Conservation (phyloP, 257 asterid genomes). For the Solanum appendiculatum region DNA sequence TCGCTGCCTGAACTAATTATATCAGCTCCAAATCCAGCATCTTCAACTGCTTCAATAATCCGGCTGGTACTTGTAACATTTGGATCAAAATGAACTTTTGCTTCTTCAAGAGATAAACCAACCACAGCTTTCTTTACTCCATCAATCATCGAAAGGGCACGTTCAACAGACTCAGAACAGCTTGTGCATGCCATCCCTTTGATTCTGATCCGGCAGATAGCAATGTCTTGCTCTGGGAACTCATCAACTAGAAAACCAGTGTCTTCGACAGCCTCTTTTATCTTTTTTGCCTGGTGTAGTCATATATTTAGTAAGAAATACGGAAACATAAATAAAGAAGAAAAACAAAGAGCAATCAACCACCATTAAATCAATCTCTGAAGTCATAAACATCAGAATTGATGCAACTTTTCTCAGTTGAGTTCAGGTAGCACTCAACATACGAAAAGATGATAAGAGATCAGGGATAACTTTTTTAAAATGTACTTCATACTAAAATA, state of each 20-base stretch:
- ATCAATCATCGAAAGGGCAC: slow-evolving; percentile 64
- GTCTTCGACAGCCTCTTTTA: slow-evolving; percentile 90
- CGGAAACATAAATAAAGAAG: not conserved
- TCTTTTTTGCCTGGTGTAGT: slow-evolving; percentile 49
- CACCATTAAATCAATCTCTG: not conserved
- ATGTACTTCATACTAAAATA: not conserved
- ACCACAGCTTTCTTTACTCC: slow-evolving; percentile 94
- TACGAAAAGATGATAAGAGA: not conserved
- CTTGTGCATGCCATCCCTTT: slow-evolving; percentile 99
- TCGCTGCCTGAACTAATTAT: slow-evolving; percentile 74
- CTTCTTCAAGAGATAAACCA: slow-evolving; percentile 98
- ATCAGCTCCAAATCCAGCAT: slow-evolving; percentile 92
- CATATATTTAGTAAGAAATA: not conserved
- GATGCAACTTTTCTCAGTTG: not conserved
- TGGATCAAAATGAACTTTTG: slow-evolving; percentile 93
- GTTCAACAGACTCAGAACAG: slow-evolving; percentile 95
- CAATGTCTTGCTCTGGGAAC: slow-evolving; percentile 88
- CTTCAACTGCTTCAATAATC: slow-evolving; percentile 66
- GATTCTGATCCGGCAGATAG: slow-evolving; percentile 71
- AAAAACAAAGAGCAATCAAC: not conserved
- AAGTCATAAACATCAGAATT: not conserved
- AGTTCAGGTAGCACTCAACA: not conserved
- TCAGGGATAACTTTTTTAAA: not conserved
- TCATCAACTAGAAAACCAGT: slow-evolving; percentile 83
- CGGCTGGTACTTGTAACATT: slow-evolving; percentile 45